A percentile compares a stretch with the other conserved stretches of the same genome.
Conservation (phyloP, 257 asterid genomes). For the Nicotiana tomentosiformis region DNA sequence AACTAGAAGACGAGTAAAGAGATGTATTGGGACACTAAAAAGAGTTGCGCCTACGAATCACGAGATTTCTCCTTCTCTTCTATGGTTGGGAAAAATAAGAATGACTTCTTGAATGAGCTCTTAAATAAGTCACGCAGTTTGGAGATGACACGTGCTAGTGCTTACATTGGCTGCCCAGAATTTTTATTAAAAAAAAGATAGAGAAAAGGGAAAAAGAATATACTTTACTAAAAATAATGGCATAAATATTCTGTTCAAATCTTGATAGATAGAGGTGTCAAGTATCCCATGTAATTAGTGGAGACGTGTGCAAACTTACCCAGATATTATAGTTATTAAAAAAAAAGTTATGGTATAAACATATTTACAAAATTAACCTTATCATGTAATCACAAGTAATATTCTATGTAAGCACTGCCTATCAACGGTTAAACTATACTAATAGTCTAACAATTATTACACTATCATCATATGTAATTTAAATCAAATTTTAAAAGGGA, state of each 20-base stretch:
- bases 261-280: too few species aligned
- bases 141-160: neutral
- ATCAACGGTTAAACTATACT: neutral
- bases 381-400: neutral
- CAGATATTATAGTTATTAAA: too few species aligned
- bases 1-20: neutral
- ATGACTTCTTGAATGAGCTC: neutral
- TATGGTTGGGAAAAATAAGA: neutral
- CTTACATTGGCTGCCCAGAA: neutral
- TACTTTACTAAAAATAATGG: too few species aligned
- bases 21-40: neutral
- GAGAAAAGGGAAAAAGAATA: neutral
- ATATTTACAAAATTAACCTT: too few species aligned
- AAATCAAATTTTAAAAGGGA: neutral
- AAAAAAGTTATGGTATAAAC: neutral
- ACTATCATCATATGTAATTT: too few species aligned
- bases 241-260: too few species aligned
- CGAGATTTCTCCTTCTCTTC: neutral
- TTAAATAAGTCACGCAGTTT: neutral
- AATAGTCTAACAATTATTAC: too few species aligned
- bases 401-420: neutral
- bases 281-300: too few species aligned
- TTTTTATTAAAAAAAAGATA: neutral
- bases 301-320: fast-evolving
- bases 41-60: neutral